phyloP scores from a whole-genome alignment of 2,329 filamentous ascomycete species.

The Penicillium sp. region DNA sequence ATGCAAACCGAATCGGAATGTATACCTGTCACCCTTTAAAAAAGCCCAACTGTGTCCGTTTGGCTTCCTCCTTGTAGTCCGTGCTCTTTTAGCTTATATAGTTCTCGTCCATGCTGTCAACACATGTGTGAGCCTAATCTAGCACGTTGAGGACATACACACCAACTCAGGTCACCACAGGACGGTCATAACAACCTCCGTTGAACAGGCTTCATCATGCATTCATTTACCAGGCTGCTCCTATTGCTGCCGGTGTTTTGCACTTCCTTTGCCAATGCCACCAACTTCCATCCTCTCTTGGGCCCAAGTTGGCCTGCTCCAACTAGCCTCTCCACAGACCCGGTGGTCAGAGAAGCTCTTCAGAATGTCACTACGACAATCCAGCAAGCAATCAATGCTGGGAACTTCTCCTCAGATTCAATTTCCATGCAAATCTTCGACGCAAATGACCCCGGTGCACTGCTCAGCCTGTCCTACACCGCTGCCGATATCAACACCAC shows the following conservation, averaged over 20 bases:
- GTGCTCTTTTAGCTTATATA: background rate
- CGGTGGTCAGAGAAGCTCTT: background rate
- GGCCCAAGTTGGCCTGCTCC: slow-evolving; percentile 9
- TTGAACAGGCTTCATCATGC: background rate
- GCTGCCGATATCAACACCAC: slow-evolving; percentile 2
- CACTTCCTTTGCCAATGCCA: background rate
- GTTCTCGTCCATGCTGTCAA: background rate
- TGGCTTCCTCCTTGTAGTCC: background rate
- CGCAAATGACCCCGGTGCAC: background rate
- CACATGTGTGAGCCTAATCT: background rate
- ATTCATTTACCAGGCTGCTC: background rate
- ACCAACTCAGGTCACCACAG: background rate
- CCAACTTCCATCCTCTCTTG: slow-evolving; percentile 3
- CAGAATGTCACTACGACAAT: slow-evolving; percentile 3
- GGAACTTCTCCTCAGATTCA: slow-evolving; percentile 3
- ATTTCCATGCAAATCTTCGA: slow-evolving; percentile 13
- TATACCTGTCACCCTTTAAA: background rate
- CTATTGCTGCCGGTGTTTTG: background rate
- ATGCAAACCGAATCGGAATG: background rate
- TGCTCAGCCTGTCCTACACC: slow-evolving; percentile 7
- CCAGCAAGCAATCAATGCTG: slow-evolving; percentile 1
- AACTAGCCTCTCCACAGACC: background rate
- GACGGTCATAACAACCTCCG: background rate
- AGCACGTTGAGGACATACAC: background rate
- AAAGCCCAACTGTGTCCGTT: background rate